Evolutionary conservation across 163 green algal species (phyloP), one percentile per base, ranked within the genome.

Genomic region (Chlorella variabilis): DNA sequence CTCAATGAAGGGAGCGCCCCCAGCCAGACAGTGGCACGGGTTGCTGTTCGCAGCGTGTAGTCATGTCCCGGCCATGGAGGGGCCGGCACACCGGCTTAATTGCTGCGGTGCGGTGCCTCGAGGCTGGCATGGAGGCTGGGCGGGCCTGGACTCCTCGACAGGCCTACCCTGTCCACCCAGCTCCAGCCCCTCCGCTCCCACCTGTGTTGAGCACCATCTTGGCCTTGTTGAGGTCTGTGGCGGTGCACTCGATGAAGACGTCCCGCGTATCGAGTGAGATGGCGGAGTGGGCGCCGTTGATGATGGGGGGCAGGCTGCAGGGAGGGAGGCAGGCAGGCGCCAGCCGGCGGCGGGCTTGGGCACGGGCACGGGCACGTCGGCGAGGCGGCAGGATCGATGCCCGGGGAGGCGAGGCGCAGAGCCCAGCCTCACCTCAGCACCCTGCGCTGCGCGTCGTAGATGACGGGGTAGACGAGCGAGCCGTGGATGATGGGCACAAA

Each of bases 161-260:
- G n/a, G 45, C 45, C 15, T 54, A 54, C 45, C 45, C 68, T 63
- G 25, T 21, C 9, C 38, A 34, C 21, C 65, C n/a, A 17, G n/a
- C 18, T 3, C 27, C 21, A 31, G 7, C 1, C 17, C 33, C 9
- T 2, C 20, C 13, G 13, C 15, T 9, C 63, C 23, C 71, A 85
- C 80, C 87, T 1, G 93, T 98, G 90, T 98, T 96, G 51, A 99
- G 89, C 76, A 99, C 95, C 6, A 95, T 89, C 78, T 97, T 95
- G 58, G 96, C 95, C 90, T 99, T 99, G 51, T 93, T 97, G 38
- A 98, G 88, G 88, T 99, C 97, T 9, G 95, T 98, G 70, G 94
- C 97, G 0, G 97, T 99, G 91, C 93, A 97, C 93, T 99, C 97
- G 67, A 99, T 98, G 89, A 99, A 98, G n/a, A 99, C 92, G 83